Conservation (phyloP, 2,329 filamentous ascomycete species). For the Periconia sp. region DNA sequence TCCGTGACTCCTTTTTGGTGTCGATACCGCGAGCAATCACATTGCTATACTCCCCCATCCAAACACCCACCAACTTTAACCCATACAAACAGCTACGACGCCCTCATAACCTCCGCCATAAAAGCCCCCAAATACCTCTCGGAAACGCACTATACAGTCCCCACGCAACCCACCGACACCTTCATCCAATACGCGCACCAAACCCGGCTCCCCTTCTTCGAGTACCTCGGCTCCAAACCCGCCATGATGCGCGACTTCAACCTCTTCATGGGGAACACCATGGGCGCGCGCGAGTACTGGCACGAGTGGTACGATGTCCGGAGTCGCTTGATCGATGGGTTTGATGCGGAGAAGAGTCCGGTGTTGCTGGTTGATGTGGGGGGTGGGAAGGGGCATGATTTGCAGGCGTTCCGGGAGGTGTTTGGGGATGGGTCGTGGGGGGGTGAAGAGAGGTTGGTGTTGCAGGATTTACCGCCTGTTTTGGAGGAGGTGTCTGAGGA, state of each 20-base stretch:
- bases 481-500: slow-evolving; percentile 4
- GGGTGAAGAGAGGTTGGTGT: slow-evolving; percentile 1
- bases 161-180: slow-evolving; percentile 8
- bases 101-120: slow-evolving; percentile 8
- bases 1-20: too few relatives aligned
- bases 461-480: slow-evolving; percentile 10
- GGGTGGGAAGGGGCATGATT: slow-evolving; percentile 12
- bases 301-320: slow-evolving; percentile 15
- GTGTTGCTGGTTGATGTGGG: slow-evolving; percentile 13
- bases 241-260: slow-evolving; percentile 12
- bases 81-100: slow-evolving; percentile 6
- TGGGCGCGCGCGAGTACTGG: slow-evolving; percentile 14
- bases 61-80: neutral
- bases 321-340: slow-evolving; percentile 7
- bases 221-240: slow-evolving; percentile 1
- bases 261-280: slow-evolving; percentile 17
- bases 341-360: slow-evolving; percentile 1
- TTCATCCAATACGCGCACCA: slow-evolving; percentile 12
- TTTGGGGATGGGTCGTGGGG: neutral
- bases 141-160: slow-evolving; percentile 9
- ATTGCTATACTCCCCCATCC: too few relatives aligned
- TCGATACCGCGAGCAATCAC: too few relatives aligned
- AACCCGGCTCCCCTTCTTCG: slow-evolving; percentile 5
- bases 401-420: slow-evolving; percentile 4
- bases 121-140: slow-evolving; percentile 12